Percentiles rank a stretch among this genome's conserved stretches.
Evolutionary conservation across 352 stramenopile genomes (phyloP).

Genomic region (Pythium graminicola): DNA sequence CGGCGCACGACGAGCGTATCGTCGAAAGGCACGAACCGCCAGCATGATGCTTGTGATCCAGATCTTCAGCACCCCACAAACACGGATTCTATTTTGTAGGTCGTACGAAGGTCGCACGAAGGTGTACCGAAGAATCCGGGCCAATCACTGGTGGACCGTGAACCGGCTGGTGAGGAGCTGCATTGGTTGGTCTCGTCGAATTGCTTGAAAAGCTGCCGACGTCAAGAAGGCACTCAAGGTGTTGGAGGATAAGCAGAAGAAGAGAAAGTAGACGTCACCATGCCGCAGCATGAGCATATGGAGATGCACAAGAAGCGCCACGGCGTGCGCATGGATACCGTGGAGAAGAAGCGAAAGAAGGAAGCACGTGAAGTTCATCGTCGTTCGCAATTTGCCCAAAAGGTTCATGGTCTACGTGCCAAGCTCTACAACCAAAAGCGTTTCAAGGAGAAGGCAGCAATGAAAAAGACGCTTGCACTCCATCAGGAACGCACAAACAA

Average conservation of each 20-base stretch:
- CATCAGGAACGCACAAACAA: constrained; percentile 99
- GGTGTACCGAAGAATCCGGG: constrained; percentile 3
- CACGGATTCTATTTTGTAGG: constrained; percentile 3
- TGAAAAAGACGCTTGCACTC: constrained; percentile 99
- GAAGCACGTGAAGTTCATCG: constrained; percentile 97
- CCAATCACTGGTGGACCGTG: constrained; percentile 6
- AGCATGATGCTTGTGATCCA: constrained; percentile 3
- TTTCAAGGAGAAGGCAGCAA: constrained; percentile 99
- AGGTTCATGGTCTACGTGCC: constrained; percentile 96
- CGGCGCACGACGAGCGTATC: constrained; percentile 3
- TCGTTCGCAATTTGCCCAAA: constrained; percentile 97
- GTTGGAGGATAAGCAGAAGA: too few species aligned
- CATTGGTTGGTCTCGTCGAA: constrained; percentile 22
- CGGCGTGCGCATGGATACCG: constrained; percentile 96
- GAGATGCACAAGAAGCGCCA: constrained; percentile 99
- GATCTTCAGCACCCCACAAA: background rate
- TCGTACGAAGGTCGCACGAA: constrained; percentile 13
- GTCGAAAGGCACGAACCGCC: constrained; percentile 5
- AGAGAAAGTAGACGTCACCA: constrained; percentile 39
- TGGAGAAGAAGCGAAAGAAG: constrained; percentile 97
- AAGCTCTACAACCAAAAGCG: constrained; percentile 99
- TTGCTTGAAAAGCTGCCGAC: constrained; percentile 15
- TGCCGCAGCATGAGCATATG: constrained; percentile 99
- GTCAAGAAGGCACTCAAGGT: constrained; percentile 4
- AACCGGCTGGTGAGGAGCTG: constrained; percentile 13